Percentiles rank a stretch among this genome's conserved stretches.
phyloP scores from a whole-genome alignment of 176 grass and related monocot genomes.

The Oryza officinalis region DNA sequence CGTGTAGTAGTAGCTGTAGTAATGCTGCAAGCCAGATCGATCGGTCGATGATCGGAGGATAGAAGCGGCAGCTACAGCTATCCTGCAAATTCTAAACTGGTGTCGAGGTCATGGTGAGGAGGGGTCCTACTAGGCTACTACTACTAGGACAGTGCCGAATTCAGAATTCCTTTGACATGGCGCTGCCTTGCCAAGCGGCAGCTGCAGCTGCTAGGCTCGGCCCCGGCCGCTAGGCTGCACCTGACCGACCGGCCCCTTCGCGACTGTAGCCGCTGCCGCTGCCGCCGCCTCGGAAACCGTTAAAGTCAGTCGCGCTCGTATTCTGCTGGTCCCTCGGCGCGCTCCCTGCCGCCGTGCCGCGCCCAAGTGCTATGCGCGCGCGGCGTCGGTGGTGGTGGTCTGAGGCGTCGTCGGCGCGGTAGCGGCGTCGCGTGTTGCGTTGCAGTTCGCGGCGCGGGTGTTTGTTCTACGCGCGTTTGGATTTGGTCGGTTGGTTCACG shows the following conservation, averaged over 20 bases:
- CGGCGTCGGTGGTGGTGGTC: background rate
- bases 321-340: conserved; percentile 29
- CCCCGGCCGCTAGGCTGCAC: background rate
- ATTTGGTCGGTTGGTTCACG: background rate
- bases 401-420: background rate
- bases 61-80: background rate
- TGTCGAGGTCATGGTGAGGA: background rate
- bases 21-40: background rate
- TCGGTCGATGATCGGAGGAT: background rate
- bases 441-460: too few species aligned
- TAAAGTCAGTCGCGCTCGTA: conserved; percentile 6
- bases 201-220: background rate
- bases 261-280: background rate
- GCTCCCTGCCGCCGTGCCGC: background rate
- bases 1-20: background rate
- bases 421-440: background rate
- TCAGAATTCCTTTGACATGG: background rate
- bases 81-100: too few species aligned
- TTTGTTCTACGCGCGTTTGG: background rate
- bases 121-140: background rate
- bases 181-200: background rate
- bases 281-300: conserved; percentile 35
- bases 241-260: conserved; percentile 15
- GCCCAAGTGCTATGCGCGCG: background rate
- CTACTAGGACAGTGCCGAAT: background rate